A percentile compares a stretch with the other conserved stretches of the same genome.
These are phyloP conservation scores for Cutaneotrichosporon cavernicola DNA, from an alignment of 1,284 basidiomycete genomes.

Conservation along the genomic window DNA sequence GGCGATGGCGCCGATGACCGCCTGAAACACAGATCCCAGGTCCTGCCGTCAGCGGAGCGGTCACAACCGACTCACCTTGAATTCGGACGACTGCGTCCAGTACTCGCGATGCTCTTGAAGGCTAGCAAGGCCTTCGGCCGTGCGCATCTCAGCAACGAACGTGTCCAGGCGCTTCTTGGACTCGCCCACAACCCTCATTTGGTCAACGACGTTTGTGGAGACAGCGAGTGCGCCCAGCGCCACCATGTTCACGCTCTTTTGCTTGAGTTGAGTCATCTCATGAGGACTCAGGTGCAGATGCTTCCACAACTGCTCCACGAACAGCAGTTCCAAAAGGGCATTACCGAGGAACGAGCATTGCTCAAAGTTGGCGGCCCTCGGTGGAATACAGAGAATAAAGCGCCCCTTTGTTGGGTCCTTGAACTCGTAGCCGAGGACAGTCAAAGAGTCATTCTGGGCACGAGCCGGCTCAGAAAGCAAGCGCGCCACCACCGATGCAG, in stretches of 20 bases:
- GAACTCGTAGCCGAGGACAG: conserved; percentile 35
- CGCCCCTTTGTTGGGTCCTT: conserved; percentile 9
- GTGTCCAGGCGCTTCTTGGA: not conserved
- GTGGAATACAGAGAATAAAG: not conserved
- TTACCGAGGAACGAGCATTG: conserved; percentile 35
- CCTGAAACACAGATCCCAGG: conserved; percentile 61
- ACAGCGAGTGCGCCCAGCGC: conserved; percentile 2
- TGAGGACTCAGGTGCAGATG: conserved; percentile 29
- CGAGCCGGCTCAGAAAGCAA: not conserved
- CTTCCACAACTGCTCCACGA: conserved; percentile 27
- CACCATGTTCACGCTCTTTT: conserved; percentile 22
- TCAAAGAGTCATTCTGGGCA: conserved; percentile 1
- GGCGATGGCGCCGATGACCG: conserved; percentile 76
- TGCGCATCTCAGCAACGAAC: conserved; percentile 7
- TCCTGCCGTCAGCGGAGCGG: conserved; percentile 19
- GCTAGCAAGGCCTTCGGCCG: conserved; percentile 6
- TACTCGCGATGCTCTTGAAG: conserved; percentile 21
- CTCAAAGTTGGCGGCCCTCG: conserved; percentile 17
- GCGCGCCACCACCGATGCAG: not conserved
- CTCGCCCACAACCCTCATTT: not conserved
- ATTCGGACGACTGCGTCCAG: conserved; percentile 25
- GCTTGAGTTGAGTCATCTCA: conserved; percentile 33
- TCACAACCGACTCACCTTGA: conserved; percentile 15
- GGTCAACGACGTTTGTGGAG: not conserved
- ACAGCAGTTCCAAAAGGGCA: conserved; percentile 33